Base-by-base conservation (phyloP, 371 early-diverging fungal species). In the Lichtheimia ramosa region DNA sequence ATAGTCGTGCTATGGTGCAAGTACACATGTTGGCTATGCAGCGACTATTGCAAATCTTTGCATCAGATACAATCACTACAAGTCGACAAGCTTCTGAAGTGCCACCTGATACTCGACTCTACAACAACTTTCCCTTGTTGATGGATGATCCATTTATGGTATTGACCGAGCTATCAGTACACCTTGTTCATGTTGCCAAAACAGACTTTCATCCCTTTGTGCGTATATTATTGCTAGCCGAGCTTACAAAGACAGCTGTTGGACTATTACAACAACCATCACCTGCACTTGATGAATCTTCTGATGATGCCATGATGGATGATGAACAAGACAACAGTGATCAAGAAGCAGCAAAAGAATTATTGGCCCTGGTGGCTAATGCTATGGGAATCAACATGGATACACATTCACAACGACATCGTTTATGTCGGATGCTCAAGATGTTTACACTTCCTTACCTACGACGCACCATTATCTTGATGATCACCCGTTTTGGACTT, bases 401-500 rank as follows among this genome's bases (percentile, higher is more conserved):
- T 15, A 21, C 10, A 10, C 25, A 55, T 24, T 16, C 23, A 14
- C 25, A 49, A 20, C 16, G 18, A 16, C n/a, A 61, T 13, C 39
- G 43, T 18, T 78, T 89, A 39, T 65, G 80, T 58, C 82, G 85
- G 60, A 65, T 87, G 27, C 67, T 92, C 24, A 76, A 82, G 48
- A 74, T 82, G 13, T 85, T 89, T 56, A 74, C 81, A 0, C 69
- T 94, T 7, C 91, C 92, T 0, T 94, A 89, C 69, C 59, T 93
- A 64, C 86, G 96, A 15, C 82, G 83, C 46, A 67, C 84, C 12
- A 70, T 86, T 14, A 71, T 96, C 8, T 64, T 92, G 23, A 69
- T 94, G 62, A 83, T 90, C 66, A 80, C 88, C 3, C 82, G 89
- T 43, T 91, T 87, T 66, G 92, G 90, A 1, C 67, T 91, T 12